Base-by-base conservation (phyloP, 495 filamentous ascomycete species). In the Aspergillus saccharolyticus region DNA sequence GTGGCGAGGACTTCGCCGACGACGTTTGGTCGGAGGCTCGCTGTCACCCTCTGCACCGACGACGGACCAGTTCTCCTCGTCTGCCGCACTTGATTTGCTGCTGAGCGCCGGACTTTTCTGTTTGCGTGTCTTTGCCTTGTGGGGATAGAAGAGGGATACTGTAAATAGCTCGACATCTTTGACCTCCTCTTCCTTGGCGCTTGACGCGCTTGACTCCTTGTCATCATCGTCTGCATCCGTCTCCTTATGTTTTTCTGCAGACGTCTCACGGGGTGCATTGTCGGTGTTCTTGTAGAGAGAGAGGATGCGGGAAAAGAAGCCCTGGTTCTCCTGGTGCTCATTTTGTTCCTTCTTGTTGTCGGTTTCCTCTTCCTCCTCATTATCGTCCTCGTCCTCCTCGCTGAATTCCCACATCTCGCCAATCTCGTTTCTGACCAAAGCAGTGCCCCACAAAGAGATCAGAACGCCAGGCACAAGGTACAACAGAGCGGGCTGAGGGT, bases 381-480 rank as follows among this genome's bases (percentile, higher is more conserved):
- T 64, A 14, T 59, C 60, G 21, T 70, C 60, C 22, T 65, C 66
- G 20, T 73, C 67, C 22, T 74, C 66, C 60, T 97, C 94, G 6
- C 82, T 88, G 63, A 91, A 98, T 4, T 75, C 74, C 87, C 87
- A 95, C 85, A 97, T 88, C 22, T 83, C 68, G 22, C 67, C 72
- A 12, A 89, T 25, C 61, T 97, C 91, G 3, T 89, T 85, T 42
- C 84, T 82, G 12, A 80, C 57, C 1, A 85, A 57, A 5, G 87
- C 94, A n/a, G 88, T 92, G n/a, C 83, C 71, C 90, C 90, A 96
- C 10, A 96, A 62, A 1, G 85, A 78, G 12, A 78, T 75, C 12
- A 96, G 67, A 3, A 97, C 91, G 1, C 89, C 85, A 0, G 94
- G 94, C 2, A 97, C 95, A 15, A 98, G 83, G 64, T 98, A 98